Percentiles rank a stretch among this genome's conserved stretches.
These are phyloP conservation scores for Chlamydomonas asymmetrica DNA, from an alignment of 139 green algal species.

Conservation along the genomic window DNA sequence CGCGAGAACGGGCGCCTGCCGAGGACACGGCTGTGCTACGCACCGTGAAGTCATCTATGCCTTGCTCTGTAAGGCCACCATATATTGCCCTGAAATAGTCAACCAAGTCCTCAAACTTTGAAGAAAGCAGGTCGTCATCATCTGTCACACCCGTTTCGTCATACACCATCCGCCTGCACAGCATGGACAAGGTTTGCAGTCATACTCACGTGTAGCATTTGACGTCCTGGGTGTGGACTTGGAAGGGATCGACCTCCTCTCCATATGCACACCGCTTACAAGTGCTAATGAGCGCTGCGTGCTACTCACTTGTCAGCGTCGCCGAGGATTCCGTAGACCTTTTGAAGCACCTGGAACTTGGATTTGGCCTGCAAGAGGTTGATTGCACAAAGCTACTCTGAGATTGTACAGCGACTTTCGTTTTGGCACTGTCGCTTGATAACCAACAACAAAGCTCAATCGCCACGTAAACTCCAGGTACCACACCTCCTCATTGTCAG, in stretches of 20 bases:
- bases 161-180: conserved; percentile 81
- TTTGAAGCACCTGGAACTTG: conserved; percentile 91
- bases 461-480: background rate
- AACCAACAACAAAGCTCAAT: background rate
- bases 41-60: conserved; percentile 55
- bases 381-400: too few relatives aligned
- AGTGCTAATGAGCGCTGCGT: background rate
- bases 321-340: conserved; percentile 83
- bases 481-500: conserved; percentile 54
- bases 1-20: background rate
- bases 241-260: background rate
- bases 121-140: conserved; percentile 55
- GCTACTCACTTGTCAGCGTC: conserved; percentile 78
- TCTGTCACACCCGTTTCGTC: conserved; percentile 80
- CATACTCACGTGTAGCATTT: background rate
- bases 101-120: conserved; percentile 52
- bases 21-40: conserved; percentile 10
- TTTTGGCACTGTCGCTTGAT: background rate
- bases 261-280: background rate
- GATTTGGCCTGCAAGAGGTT: conserved; percentile 58
- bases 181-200: background rate
- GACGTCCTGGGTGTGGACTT: background rate
- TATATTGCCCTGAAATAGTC: conserved; percentile 80
- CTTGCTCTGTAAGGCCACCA: conserved; percentile 44
- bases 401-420: background rate